These are phyloP conservation scores for Komagataea norvegica DNA, from an alignment of 1,139 yeast genomes.

Conservation along the genomic window DNA sequence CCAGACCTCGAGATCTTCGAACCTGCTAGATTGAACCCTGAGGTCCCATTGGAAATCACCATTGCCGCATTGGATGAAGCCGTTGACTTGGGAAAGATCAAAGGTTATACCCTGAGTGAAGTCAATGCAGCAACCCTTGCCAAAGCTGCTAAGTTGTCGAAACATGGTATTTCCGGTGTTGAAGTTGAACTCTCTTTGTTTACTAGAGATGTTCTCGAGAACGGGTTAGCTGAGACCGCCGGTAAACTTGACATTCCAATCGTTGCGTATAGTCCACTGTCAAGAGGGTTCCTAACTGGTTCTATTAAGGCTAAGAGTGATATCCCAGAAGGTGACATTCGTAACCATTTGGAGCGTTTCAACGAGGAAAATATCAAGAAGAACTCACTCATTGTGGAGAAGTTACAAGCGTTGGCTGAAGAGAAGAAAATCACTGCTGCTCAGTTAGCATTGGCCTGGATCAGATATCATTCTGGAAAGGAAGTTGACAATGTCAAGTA, in stretches of 20 bases:
- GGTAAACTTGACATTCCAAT: constrained; percentile 60
- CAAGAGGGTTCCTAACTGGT: constrained; percentile 77
- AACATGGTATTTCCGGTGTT: constrained; percentile 49
- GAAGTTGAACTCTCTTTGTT: constrained; percentile 75
- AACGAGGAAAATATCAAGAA: constrained; percentile 47
- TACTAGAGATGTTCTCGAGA: constrained; percentile 50
- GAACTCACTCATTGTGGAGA: constrained; percentile 43
- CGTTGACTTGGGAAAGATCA: constrained; percentile 52
- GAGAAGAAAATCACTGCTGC: constrained; percentile 49
- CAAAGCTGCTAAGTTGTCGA: constrained; percentile 45
- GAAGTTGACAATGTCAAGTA: constrained; percentile 38
- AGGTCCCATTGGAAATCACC: constrained; percentile 45
- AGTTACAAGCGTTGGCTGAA: constrained; percentile 43
- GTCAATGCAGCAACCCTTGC: constrained; percentile 55
- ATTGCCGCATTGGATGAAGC: constrained; percentile 46
- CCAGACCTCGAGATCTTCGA: constrained; percentile 54
- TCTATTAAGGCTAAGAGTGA: constrained; percentile 40
- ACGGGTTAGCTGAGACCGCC: constrained; percentile 56
- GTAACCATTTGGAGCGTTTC: constrained; percentile 54
- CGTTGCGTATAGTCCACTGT: constrained; percentile 76
- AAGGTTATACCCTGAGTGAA: constrained; percentile 69
- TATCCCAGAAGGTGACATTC: constrained; percentile 51
- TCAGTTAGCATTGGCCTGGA: constrained; percentile 72
- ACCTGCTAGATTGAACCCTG: constrained; percentile 60
- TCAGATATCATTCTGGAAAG: constrained; percentile 37